phyloP scores from a whole-genome alignment of 202 grass and related monocot species.

The Schoenoplectus tabernaemontani region DNA sequence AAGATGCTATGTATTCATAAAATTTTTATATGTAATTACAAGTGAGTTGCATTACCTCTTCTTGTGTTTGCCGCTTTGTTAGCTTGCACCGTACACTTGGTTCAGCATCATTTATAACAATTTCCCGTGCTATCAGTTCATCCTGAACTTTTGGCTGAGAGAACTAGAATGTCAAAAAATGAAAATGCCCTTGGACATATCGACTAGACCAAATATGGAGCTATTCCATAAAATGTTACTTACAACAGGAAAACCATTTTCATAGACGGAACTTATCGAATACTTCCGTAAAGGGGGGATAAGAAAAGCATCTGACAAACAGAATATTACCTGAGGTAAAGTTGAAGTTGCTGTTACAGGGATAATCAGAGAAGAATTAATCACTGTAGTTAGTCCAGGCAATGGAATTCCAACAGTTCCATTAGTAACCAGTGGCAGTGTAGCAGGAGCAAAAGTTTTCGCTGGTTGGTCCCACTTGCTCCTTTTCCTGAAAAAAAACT shows the following conservation, averaged over 20 bases:
- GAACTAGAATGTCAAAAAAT: slow-evolving; percentile 12
- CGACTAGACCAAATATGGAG: background rate
- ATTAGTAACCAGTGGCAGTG: slow-evolving; percentile 39
- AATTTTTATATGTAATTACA: background rate
- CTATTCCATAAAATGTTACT: background rate
- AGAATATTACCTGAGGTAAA: slow-evolving; percentile 25
- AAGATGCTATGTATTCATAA: background rate
- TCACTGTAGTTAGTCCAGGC: slow-evolving; percentile 13
- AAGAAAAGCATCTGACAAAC: background rate
- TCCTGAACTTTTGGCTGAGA: slow-evolving; percentile 73
- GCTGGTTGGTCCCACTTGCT: slow-evolving; percentile 98
- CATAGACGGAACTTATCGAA: background rate
- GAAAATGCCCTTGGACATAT: background rate
- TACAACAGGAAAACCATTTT: background rate
- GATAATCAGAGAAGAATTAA: slow-evolving; percentile 20
- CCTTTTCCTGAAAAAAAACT: slow-evolving; percentile 53
- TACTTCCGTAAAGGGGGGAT: background rate
- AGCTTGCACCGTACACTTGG: slow-evolving; percentile 78
- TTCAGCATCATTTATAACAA: slow-evolving; percentile 98
- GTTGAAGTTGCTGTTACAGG: slow-evolving; percentile 23
- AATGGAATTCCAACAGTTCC: slow-evolving; percentile 34
- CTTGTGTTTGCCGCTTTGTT: slow-evolving; percentile 85
- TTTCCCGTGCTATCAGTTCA: slow-evolving; percentile 80
- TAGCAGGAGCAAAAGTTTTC: slow-evolving; percentile 43
- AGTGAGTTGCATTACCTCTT: slow-evolving; percentile 57